Percentiles rank a stretch among this genome's conserved stretches.
Conservation (phyloP, 768 basidiomycete genomes). For the Mrakia blollopis region DNA sequence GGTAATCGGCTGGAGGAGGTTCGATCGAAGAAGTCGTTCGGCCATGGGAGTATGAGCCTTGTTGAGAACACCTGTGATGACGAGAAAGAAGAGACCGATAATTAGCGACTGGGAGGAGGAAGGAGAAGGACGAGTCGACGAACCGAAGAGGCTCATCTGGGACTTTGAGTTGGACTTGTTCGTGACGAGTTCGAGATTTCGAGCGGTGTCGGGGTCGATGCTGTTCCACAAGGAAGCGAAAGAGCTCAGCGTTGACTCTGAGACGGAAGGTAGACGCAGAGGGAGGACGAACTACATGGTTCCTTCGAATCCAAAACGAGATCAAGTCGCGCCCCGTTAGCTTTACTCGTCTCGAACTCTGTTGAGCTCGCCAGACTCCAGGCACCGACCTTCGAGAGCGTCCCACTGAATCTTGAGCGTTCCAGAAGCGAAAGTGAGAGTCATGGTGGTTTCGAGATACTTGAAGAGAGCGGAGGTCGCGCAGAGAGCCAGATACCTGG, state of each 20-base stretch:
- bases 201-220: conserved; percentile 81
- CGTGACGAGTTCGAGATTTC: conserved; percentile 80
- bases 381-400: conserved; percentile 57
- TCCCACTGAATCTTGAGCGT: conserved; percentile 51
- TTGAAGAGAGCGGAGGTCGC: conserved; percentile 84
- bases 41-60: conserved; percentile 63
- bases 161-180: conserved; percentile 53
- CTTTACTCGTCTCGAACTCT: not conserved
- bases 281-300: conserved; percentile 61
- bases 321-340: not conserved
- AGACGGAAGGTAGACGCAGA: too few relatives aligned
- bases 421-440: conserved; percentile 59
- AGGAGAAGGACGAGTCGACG: not conserved
- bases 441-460: conserved; percentile 64
- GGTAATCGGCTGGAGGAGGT: conserved; percentile 74
- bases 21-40: conserved; percentile 67
- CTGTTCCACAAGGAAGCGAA: not conserved
- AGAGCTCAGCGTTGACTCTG: not conserved
- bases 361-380: not conserved
- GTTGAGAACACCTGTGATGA: conserved; percentile 23
- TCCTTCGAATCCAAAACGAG: conserved; percentile 46
- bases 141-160: conserved; percentile 29
- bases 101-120: not conserved
- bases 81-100: not conserved
- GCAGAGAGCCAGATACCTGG: conserved; percentile 81